phyloP scores from a whole-genome alignment of 2,329 filamentous ascomycete species.

The Cytospora schulzeri region DNA sequence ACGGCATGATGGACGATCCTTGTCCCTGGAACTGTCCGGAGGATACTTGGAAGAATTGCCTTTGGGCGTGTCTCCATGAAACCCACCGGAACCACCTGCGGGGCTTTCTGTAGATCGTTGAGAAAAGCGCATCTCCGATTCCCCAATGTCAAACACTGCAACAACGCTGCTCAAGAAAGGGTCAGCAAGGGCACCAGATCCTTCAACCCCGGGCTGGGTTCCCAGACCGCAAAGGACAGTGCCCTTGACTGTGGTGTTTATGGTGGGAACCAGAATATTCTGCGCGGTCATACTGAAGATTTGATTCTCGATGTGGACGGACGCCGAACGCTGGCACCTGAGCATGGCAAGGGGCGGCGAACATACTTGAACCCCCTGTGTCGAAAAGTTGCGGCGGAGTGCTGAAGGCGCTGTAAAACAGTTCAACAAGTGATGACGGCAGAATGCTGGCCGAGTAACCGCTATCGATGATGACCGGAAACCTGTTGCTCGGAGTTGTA shows the following conservation, averaged over 20 bases:
- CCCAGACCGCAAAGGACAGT: slow-evolving; percentile 34
- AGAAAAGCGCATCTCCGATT: slow-evolving; percentile 37
- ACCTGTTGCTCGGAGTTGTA: not conserved
- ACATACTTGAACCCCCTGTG: slow-evolving; percentile 28
- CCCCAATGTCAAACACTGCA: slow-evolving; percentile 37
- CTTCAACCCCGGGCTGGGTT: slow-evolving; percentile 31
- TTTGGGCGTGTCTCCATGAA: not conserved
- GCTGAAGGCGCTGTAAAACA: slow-evolving; percentile 32
- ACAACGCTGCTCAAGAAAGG: slow-evolving; percentile 36
- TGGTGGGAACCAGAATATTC: slow-evolving; percentile 33
- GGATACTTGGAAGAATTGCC: not conserved
- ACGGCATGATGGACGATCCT: not conserved
- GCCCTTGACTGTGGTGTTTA: slow-evolving; percentile 29
- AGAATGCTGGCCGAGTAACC: slow-evolving; percentile 20
- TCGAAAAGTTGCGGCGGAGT: slow-evolving; percentile 31
- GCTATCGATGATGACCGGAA: slow-evolving; percentile 24
- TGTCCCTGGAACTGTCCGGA: not conserved
- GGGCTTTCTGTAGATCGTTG: not conserved
- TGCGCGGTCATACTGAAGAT: slow-evolving; percentile 33
- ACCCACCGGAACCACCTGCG: not conserved
- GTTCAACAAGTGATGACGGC: slow-evolving; percentile 28
- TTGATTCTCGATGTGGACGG: slow-evolving; percentile 32
- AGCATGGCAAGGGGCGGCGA: slow-evolving; percentile 35
- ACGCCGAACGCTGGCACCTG: slow-evolving; percentile 36
- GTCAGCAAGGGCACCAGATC: slow-evolving; percentile 30